Evolutionary conservation across 176 grass and related monocot species (phyloP).

Genomic region (Panicum miliaceum): DNA sequence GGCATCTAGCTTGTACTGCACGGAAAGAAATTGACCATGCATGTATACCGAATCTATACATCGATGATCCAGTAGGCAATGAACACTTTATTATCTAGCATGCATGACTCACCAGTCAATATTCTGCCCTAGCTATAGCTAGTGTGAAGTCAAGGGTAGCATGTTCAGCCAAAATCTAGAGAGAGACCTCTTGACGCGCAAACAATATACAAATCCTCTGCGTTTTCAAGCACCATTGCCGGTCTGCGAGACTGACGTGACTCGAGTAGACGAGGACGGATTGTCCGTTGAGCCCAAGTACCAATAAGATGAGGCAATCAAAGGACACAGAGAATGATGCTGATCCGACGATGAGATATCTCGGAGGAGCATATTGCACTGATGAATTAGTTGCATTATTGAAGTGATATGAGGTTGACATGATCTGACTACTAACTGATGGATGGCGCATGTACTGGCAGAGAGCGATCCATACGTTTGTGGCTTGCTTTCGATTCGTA

Average conservation of each 20-base stretch:
- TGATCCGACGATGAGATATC: background rate
- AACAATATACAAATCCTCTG: slow-evolving; percentile 20
- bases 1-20: background rate
- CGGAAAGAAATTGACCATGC: slow-evolving; percentile 18
- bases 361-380: background rate
- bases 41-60: background rate
- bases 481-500: background rate
- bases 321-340: slow-evolving; percentile 14
- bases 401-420: background rate
- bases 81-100: slow-evolving; percentile 44
- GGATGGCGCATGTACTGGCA: background rate
- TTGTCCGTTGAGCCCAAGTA: background rate
- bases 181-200: slow-evolving; percentile 29
- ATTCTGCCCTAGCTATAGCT: slow-evolving; percentile 32
- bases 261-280: slow-evolving; percentile 22
- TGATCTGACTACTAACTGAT: slow-evolving; percentile 17
- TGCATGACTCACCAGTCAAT: slow-evolving; percentile 23
- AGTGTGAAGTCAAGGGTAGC: slow-evolving; percentile 46
- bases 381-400: slow-evolving; percentile 20
- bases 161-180: slow-evolving; percentile 44
- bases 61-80: background rate
- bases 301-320: background rate
- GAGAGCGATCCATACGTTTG: background rate
- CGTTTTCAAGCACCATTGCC: background rate
- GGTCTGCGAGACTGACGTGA: slow-evolving; percentile 22